Base-by-base conservation (phyloP, 1,284 basidiomycete species). In the Cutaneotrichosporon dermatis region DNA sequence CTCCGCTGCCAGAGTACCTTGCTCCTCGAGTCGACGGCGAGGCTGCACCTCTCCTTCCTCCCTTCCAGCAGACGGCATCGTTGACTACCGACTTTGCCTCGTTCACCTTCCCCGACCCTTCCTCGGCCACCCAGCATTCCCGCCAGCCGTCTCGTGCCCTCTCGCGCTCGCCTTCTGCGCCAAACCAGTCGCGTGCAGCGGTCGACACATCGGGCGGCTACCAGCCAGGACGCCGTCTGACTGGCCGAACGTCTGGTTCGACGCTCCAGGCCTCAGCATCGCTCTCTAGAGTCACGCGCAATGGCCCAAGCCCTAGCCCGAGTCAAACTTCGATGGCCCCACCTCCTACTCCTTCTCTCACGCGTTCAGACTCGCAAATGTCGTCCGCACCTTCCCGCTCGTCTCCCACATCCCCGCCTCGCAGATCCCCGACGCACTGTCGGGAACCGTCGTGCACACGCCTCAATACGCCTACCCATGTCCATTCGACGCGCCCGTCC, bases 151-250 rank as follows among this genome's bases (percentile, higher is more conserved):
- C 3, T 25, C 16, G 44, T 6, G 6, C 34, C 25, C 34, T 49
- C 4, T n/a, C 52, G 6, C 35, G 45, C 35, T 43, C 57, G 42
- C 41, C 50, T 1, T 51, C 56, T 8, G 49, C 54, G 2, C 54
- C 54, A 8, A 11, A 39, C 33, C 41, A 16, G 37, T 45, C 33
- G 1, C 54, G 54, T 8, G 45, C 43, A 6, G 16, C 37, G 0
- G 54, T 55, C 54, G 54, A 55, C 45, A 40, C 44, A 4, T 41
- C 44, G 2, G 25, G n/a, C 16, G 45, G 54, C 12, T 48, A 49
- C 45, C 36, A 41, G n/a, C 54, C 46, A 4, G 40, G 33, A 11
- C 55, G 41, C 36, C 35, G 44, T n/a, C 13, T 46, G 6, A 45
- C 34, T 9, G 12, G 15, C 35, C 43, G 53, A 2, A n/a, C 44